Conservation (phyloP, 163 green algal species). For the Scenedesmus sp. region DNA sequence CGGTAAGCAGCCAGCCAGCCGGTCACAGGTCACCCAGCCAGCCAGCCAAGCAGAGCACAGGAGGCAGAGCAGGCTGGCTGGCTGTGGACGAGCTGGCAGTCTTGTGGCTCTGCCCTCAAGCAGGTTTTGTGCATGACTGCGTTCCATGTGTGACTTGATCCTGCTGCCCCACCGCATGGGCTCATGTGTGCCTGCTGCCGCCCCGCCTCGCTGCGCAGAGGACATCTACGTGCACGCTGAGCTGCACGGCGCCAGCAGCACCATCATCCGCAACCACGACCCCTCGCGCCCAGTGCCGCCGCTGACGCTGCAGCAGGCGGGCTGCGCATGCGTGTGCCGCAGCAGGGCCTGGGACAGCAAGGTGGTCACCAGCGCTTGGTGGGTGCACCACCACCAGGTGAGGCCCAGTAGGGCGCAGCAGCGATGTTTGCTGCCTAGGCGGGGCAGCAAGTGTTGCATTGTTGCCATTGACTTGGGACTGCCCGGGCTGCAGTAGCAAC, state of each 20-base stretch:
- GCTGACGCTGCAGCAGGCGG: slow-evolving; percentile 83
- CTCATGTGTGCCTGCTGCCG: neutral
- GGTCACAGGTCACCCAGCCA: too few relatives aligned
- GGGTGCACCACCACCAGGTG: slow-evolving; percentile 90
- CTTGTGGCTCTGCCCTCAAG: neutral
- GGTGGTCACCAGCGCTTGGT: slow-evolving; percentile 94
- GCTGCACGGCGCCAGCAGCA: slow-evolving; percentile 88
- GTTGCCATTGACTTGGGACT: too few relatives aligned
- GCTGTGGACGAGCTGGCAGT: neutral
- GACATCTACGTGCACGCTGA: slow-evolving; percentile 94
- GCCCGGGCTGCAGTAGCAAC: too few relatives aligned
- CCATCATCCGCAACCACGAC: slow-evolving; percentile 91
- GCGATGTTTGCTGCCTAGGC: too few relatives aligned
- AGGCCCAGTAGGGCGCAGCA: neutral
- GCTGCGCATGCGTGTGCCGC: slow-evolving; percentile 88
- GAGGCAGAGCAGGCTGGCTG: neutral
- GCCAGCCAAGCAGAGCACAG: neutral
- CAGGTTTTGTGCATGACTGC: neutral
- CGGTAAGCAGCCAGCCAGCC: neutral
- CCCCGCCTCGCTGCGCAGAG: slow-evolving; percentile 48
- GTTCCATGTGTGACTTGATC: too few relatives aligned
- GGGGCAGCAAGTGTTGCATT: neutral
- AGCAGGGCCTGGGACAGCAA: slow-evolving; percentile 93
- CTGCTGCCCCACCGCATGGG: neutral
- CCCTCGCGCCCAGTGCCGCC: slow-evolving; percentile 66